A percentile compares a stretch with the other conserved stretches of the same genome.
phyloP scores from a whole-genome alignment of 495 filamentous ascomycete genomes.

The Talaromyces thailandensis region DNA sequence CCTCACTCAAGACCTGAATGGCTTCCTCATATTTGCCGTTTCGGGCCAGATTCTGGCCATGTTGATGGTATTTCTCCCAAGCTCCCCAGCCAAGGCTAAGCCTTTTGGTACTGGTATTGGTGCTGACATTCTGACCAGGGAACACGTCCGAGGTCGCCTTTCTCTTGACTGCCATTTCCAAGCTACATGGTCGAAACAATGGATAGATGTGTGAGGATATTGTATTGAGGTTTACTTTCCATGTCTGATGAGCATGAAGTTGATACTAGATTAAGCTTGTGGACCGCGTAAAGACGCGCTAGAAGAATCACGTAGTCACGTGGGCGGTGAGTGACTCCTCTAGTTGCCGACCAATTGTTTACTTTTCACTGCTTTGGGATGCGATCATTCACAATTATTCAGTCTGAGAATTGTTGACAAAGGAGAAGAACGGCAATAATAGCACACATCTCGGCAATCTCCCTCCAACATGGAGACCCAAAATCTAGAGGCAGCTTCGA shows the following conservation, averaged over 20 bases:
- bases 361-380: slow-evolving; percentile 36
- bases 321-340: background rate
- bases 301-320: slow-evolving; percentile 1
- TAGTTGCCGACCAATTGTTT: slow-evolving; percentile 22
- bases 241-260: background rate
- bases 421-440: background rate
- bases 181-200: background rate
- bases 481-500: slow-evolving; percentile 78
- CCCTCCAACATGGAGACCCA: slow-evolving; percentile 57
- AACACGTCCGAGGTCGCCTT: background rate
- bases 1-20: slow-evolving; percentile 32
- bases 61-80: slow-evolving; percentile 13
- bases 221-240: background rate
- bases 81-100: background rate
- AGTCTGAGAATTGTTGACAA: background rate
- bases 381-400: background rate
- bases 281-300: background rate
- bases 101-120: background rate
- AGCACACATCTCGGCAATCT: background rate
- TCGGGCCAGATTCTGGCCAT: slow-evolving; percentile 33
- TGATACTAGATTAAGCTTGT: background rate
- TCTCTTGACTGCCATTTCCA: slow-evolving; percentile 1
- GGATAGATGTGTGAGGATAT: background rate
- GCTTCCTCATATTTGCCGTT: slow-evolving; percentile 31
- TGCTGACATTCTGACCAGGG: background rate